A percentile compares a stretch with the other conserved stretches of the same genome.
These are phyloP conservation scores for Psilocybe mexicana DNA, from an alignment of 1,284 basidiomycete genomes.

Conservation along the genomic window DNA sequence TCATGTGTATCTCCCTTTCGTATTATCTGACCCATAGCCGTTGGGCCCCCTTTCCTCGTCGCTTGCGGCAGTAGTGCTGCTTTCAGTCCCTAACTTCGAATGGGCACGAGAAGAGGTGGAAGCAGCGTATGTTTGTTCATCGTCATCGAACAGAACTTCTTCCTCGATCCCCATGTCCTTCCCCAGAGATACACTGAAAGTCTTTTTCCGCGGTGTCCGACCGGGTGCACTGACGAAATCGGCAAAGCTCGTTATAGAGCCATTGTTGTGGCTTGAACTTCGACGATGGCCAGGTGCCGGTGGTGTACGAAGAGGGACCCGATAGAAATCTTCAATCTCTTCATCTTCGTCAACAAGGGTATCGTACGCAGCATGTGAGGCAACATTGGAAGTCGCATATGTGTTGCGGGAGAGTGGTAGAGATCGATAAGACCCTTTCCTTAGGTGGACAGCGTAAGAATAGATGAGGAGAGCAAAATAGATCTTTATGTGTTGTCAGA, in stretches of 20 bases:
- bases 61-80: constrained; percentile 34
- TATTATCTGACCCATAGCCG: constrained; percentile 12
- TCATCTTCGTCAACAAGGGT: constrained; percentile 52
- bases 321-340: constrained; percentile 65
- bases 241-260: constrained; percentile 49
- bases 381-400: constrained; percentile 29
- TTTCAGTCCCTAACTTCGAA: constrained; percentile 43
- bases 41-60: constrained; percentile 26
- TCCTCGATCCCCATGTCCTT: constrained; percentile 35
- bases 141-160: constrained; percentile 62
- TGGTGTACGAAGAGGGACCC: constrained; percentile 52
- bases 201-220: constrained; percentile 30
- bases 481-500: constrained; percentile 53
- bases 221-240: constrained; percentile 60
- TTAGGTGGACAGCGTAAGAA: constrained; percentile 92
- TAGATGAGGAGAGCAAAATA: constrained; percentile 93
- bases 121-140: constrained; percentile 41
- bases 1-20: constrained; percentile 16
- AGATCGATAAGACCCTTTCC: constrained; percentile 87
- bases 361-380: constrained; percentile 38
- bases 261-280: constrained; percentile 22
- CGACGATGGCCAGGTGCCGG: constrained; percentile 26
- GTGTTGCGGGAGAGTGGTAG: constrained; percentile 65
- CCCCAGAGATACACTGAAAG: constrained; percentile 26
- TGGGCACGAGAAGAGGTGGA: constrained; percentile 38